These are phyloP conservation scores for Mrakia gelida DNA, from an alignment of 768 basidiomycete genomes.

Conservation along the genomic window DNA sequence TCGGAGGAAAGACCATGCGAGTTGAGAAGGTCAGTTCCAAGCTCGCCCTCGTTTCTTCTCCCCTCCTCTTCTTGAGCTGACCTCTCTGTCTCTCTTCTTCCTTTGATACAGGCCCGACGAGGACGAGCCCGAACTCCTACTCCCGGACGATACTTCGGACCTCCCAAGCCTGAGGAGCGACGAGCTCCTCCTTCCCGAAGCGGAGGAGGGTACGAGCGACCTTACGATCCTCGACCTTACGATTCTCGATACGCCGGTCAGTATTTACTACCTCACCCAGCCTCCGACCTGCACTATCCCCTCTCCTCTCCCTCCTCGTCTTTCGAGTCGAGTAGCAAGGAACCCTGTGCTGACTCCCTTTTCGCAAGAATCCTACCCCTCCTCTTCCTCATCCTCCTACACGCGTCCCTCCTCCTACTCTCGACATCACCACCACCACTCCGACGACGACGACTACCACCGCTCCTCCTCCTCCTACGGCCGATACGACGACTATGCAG, in stretches of 20 bases:
- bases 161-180: constrained; percentile 62
- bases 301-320: constrained; percentile 43
- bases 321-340: not conserved
- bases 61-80: constrained; percentile 46
- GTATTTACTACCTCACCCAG: constrained; percentile 1
- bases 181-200: constrained; percentile 32
- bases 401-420: constrained; percentile 1
- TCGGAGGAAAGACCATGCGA: constrained; percentile 79
- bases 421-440: not conserved
- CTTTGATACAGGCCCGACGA: constrained; percentile 41
- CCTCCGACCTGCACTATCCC: no score
- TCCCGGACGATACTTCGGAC: constrained; percentile 90
- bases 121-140: constrained; percentile 55
- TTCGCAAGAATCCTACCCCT: constrained; percentile 1
- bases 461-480: not conserved
- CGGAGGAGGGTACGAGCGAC: constrained; percentile 28
- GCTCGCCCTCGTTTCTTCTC: not conserved
- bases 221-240: constrained; percentile 37
- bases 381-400: not conserved
- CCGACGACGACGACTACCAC: not conserved
- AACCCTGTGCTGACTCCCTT: constrained; percentile 11
- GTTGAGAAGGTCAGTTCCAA: constrained; percentile 70
- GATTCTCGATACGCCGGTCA: constrained; percentile 39
- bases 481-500: constrained; percentile 2
- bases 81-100: constrained; percentile 46